Evolutionary conservation across 139 green algal genomes (phyloP), one percentile per base, ranked within the genome.

Genomic region (Volvox africanus): DNA sequence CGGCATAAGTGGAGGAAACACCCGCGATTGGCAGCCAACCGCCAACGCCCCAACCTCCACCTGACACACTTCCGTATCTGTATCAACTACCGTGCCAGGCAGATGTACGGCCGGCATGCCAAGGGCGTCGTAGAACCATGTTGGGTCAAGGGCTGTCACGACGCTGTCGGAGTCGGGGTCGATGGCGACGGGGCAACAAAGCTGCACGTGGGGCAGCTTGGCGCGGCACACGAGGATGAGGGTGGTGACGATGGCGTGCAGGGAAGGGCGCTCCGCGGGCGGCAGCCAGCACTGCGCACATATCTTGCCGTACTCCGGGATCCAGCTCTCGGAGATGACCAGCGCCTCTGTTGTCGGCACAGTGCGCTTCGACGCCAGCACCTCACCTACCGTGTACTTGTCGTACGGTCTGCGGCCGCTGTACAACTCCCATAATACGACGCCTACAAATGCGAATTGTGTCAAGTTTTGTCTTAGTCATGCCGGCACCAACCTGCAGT

Each of bases 351-450:
- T 75, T 21, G 87, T 91, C 24, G 87, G 87, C 19, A 62, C 55
- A 21, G 33, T 69, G 76, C 87, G 87, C 76, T 91, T 91, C 55
- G 75, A 22, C 2, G 61, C 61, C 33, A 91, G 61, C 61, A 91
- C 76, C 76, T 91, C 76, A 26, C 87, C 87, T 26, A 86, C 61
- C 14, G 61, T 67, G 87, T 79, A 68, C 33, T 91, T 91, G 37
- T 68, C 76, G 87, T 91, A 91, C 55, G 87, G 87, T 67, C 67
- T 69, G 32, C 76, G 76, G 17, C 76, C 76, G 61, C 68, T 61
- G 61, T 86, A 91, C 76, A 91, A 75, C 76, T 91, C 87, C 87
- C 87, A 91, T 55, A 91, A 61, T 19, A 91, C 61, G 1, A 91
- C 61, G 16, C 87, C 86, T 90, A 75, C 21, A 55, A 55, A 55